These are phyloP conservation scores for Calamus simplicifolius DNA, from an alignment of 176 grass and related monocot genomes.

Conservation along the genomic window DNA sequence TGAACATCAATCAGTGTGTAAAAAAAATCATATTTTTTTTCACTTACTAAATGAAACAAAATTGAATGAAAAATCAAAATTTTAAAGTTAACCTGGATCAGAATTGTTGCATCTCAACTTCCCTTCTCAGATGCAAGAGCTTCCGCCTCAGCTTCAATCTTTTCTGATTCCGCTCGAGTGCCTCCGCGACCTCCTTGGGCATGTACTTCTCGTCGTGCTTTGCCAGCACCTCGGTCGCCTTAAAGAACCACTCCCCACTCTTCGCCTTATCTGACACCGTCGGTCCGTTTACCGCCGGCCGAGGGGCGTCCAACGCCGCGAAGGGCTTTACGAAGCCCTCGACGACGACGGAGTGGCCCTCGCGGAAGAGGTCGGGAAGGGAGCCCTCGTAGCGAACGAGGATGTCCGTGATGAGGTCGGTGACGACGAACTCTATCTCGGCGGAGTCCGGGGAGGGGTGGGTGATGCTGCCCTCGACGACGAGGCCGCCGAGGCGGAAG, in stretches of 20 bases:
- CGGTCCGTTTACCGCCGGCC: not conserved
- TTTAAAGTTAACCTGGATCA: too few species aligned
- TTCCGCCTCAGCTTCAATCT: conserved; percentile 29
- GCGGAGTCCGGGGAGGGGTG: conserved; percentile 39
- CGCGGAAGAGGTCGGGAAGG: conserved; percentile 87
- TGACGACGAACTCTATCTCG: conserved; percentile 98
- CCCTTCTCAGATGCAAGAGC: not conserved
- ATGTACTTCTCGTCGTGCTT: conserved; percentile 99
- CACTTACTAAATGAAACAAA: too few species aligned
- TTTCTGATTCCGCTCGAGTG: conserved; percentile 91
- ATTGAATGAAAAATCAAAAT: too few species aligned
- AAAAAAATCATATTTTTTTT: too few species aligned
- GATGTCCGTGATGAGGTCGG: conserved; percentile 83
- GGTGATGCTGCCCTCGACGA: conserved; percentile 78
- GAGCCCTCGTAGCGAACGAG: conserved; percentile 82
- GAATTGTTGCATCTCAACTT: too few species aligned
- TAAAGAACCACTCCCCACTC: conserved; percentile 50
- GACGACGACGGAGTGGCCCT: conserved; percentile 92
- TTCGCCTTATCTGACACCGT: conserved; percentile 67
- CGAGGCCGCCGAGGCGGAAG: conserved; percentile 81
- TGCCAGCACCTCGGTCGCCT: conserved; percentile 78
- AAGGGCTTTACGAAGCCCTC: conserved; percentile 77
- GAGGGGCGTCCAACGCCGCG: conserved; percentile 22
- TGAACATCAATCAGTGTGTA: too few species aligned
- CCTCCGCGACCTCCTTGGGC: conserved; percentile 95